Base-by-base conservation (phyloP, 768 basidiomycete genomes). In the Tylopilus vinaceipallidus region DNA sequence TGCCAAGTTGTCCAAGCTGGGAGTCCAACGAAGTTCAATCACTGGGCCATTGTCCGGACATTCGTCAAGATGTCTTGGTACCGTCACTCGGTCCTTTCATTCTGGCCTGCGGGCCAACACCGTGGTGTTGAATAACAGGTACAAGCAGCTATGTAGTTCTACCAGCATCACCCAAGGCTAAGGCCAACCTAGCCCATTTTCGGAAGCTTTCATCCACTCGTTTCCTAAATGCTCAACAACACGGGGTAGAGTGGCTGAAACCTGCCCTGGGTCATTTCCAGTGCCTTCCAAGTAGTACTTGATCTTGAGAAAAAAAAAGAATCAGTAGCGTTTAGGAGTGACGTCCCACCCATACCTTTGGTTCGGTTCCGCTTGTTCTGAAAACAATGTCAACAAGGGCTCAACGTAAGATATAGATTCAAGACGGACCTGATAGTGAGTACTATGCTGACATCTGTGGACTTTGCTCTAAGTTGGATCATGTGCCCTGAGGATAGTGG, bases 341-440 rank as follows among this genome's bases (percentile, higher is more conserved):
- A 3, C 12, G 4, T 8, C 17, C 23, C 12, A 26, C 6, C 34
- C 13, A 17, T 59, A 87, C 89, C 81, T 94, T 94, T 0, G 91
- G 91, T 59, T 94, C 91, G 13, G 92, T 95, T 17, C 92, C 92
- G 57, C 88, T 91, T 24, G 91, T 94, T 46, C 91, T 86, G 51
- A 30, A 27, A 36, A 56, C 3, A 45, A 38, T 24, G 32, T 36
- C 2, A 32, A 46, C 10, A 6, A 10, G 6, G 3, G 27, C 26
- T 41, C 35, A 24, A 33, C 43, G 43, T 26, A n/a, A 47, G 30
- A 42, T 19, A 22, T 27, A 26, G 39, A 13, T n/a, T n/a, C n/a
- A n/a, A 12, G 27, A 62, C 72, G 8, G 64, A 87, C 88, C 89
- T 74, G 30, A 80, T 77, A 1, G 92, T 94, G 43, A 93, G 70